Evolutionary conservation across 495 filamentous ascomycete species (phyloP).

Genomic region (Astrocystis sublimbata): DNA sequence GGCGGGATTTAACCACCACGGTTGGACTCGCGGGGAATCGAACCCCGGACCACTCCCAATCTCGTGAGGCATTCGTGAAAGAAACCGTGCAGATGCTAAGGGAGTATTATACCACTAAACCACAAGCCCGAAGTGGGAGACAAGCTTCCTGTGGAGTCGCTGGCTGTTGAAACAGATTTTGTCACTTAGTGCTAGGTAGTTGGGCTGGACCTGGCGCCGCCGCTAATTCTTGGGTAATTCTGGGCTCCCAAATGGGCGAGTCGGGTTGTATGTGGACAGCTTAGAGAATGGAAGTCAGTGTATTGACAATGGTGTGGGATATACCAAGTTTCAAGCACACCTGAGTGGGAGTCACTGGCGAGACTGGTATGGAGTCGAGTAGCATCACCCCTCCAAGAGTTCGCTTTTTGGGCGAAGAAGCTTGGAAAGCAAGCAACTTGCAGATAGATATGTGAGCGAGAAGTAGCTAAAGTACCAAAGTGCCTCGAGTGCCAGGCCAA

Average conservation of each 20-base stretch:
- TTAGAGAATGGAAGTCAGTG: not conserved
- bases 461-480: not conserved
- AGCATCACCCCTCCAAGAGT: not conserved
- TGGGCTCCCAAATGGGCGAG: not conserved
- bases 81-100: slow-evolving; percentile 11
- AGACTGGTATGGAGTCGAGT: too few relatives aligned
- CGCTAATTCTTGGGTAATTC: slow-evolving; percentile 2
- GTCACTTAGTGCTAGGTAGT: not conserved
- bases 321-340: too few relatives aligned
- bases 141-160: slow-evolving; percentile 2
- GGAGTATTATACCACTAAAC: slow-evolving; percentile 21
- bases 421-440: slow-evolving; percentile 1
- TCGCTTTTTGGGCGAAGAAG: not conserved
- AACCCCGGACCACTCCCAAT: slow-evolving; percentile 58
- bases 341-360: too few relatives aligned
- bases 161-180: not conserved
- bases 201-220: not conserved
- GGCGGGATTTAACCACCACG: slow-evolving; percentile 13
- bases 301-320: not conserved
- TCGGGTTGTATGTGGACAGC: not conserved
- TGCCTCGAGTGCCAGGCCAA: not conserved
- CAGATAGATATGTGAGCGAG: not conserved
- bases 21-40: slow-evolving; percentile 55
- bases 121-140: slow-evolving; percentile 15
- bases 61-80: not conserved